Evolutionary conservation across 2,329 filamentous ascomycete species (phyloP).

Genomic region (Colletotrichum plurivorum): DNA sequence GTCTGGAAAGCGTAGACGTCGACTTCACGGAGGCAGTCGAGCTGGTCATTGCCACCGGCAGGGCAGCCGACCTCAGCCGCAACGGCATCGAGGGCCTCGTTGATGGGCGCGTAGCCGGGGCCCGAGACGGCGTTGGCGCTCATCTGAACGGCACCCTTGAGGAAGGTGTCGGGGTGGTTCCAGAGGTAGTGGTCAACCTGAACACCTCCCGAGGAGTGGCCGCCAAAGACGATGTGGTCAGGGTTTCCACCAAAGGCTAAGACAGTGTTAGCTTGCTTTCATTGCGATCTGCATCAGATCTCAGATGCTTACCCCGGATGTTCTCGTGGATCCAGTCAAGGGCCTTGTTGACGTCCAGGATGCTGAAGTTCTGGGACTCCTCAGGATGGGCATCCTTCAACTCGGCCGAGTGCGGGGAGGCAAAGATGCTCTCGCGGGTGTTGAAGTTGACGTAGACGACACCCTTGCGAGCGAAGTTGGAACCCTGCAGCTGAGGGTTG

Average conservation of each 20-base stretch:
- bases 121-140: conserved; percentile 58
- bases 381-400: conserved; percentile 48
- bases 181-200: conserved; percentile 59
- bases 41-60: conserved; percentile 46
- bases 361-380: conserved; percentile 47
- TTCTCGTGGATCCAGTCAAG: conserved; percentile 58
- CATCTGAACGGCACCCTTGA: conserved; percentile 56
- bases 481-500: conserved; percentile 54
- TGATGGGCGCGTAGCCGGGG: conserved; percentile 53
- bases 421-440: conserved; percentile 58
- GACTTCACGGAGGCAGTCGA: conserved; percentile 55
- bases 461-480: conserved; percentile 54
- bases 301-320: conserved; percentile 44
- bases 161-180: conserved; percentile 55
- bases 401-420: conserved; percentile 58
- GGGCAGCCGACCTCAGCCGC: conserved; percentile 54
- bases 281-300: conserved; percentile 1
- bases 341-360: conserved; percentile 54
- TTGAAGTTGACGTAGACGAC: conserved; percentile 57
- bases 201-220: conserved; percentile 54
- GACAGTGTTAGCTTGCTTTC: conserved; percentile 2
- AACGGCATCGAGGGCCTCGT: conserved; percentile 54
- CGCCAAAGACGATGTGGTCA: conserved; percentile 60
- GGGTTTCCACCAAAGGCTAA: conserved; percentile 60
- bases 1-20: conserved; percentile 49